These are phyloP conservation scores for Boeremia exigua DNA, from an alignment of 2,329 filamentous ascomycete genomes.

Conservation along the genomic window DNA sequence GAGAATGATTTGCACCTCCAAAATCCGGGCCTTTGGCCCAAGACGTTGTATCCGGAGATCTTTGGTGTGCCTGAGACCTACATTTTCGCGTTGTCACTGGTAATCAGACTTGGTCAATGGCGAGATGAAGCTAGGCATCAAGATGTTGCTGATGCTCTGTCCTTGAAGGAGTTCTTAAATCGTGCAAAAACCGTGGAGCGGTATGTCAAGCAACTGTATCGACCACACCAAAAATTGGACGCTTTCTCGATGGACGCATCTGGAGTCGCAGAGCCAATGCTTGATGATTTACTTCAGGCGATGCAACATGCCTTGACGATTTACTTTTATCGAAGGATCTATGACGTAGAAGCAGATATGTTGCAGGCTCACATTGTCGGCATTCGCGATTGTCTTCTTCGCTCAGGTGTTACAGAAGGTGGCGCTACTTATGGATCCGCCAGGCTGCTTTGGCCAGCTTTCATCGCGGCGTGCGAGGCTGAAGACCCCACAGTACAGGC, in stretches of 20 bases:
- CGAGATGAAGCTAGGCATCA: conserved; percentile 42
- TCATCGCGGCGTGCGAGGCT: conserved; percentile 54
- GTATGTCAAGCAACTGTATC: conserved; percentile 34
- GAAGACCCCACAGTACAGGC: conserved; percentile 46
- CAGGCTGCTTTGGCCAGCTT: conserved; percentile 53
- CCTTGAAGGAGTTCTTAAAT: conserved; percentile 39
- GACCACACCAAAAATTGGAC: background rate
- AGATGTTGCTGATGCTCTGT: conserved; percentile 8
- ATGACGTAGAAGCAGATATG: conserved; percentile 51
- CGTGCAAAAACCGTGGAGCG: conserved; percentile 45
- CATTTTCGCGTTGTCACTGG: conserved; percentile 38
- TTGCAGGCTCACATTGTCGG: conserved; percentile 49
- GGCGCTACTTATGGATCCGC: conserved; percentile 46
- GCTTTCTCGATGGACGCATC: background rate
- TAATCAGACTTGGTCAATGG: conserved; percentile 53
- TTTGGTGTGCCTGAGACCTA: conserved; percentile 54
- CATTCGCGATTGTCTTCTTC: conserved; percentile 48
- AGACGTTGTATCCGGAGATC: conserved; percentile 54
- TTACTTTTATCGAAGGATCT: conserved; percentile 56
- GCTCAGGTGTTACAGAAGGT: conserved; percentile 40
- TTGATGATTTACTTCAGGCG: conserved; percentile 45
- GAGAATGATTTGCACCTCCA: conserved; percentile 56
- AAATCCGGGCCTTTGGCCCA: conserved; percentile 48
- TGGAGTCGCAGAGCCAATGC: conserved; percentile 12
- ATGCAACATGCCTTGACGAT: conserved; percentile 54